Percentiles rank a stretch among this genome's conserved stretches.
Evolutionary conservation across 768 basidiomycete genomes (phyloP).

Genomic region (Tulasnella sp.): DNA sequence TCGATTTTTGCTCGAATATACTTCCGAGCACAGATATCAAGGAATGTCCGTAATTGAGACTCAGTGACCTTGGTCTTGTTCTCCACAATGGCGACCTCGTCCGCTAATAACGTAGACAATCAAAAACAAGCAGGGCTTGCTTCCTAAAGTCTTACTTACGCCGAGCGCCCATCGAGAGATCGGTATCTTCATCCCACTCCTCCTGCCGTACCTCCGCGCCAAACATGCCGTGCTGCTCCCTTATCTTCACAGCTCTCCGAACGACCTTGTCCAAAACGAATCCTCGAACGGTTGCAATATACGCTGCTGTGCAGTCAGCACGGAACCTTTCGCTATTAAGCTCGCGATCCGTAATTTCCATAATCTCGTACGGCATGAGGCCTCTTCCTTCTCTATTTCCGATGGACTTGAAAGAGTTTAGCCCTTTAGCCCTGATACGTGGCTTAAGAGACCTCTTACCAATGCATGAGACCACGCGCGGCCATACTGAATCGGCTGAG

Average conservation of each 20-base stretch:
- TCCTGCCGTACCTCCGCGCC: conserved; percentile 73
- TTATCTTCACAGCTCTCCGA: conserved; percentile 63
- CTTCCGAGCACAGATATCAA: conserved; percentile 86
- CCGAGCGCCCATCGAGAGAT: conserved; percentile 73
- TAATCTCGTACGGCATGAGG: conserved; percentile 85
- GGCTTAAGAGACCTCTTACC: conserved; percentile 49
- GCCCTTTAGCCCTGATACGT: not conserved
- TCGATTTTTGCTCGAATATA: conserved; percentile 97
- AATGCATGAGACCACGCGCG: conserved; percentile 85
- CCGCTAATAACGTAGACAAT: conserved; percentile 37
- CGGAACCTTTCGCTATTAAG: conserved; percentile 61
- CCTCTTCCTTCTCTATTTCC: conserved; percentile 61
- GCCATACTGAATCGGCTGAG: conserved; percentile 87
- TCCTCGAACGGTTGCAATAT: conserved; percentile 65
- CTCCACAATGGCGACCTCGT: conserved; percentile 76
- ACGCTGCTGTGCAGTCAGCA: conserved; percentile 72
- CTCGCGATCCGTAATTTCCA: conserved; percentile 69
- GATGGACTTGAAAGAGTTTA: conserved; percentile 57
- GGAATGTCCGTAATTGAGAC: conserved; percentile 74
- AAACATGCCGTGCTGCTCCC: conserved; percentile 78
- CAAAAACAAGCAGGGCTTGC: not conserved
- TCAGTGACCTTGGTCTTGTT: conserved; percentile 90
- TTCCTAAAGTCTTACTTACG: conserved; percentile 50
- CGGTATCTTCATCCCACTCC: conserved; percentile 78
- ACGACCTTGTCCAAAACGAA: conserved; percentile 65